Evolutionary conservation across 495 filamentous ascomycete species (phyloP).

Genomic region (Podospora pseudopauciseta): DNA sequence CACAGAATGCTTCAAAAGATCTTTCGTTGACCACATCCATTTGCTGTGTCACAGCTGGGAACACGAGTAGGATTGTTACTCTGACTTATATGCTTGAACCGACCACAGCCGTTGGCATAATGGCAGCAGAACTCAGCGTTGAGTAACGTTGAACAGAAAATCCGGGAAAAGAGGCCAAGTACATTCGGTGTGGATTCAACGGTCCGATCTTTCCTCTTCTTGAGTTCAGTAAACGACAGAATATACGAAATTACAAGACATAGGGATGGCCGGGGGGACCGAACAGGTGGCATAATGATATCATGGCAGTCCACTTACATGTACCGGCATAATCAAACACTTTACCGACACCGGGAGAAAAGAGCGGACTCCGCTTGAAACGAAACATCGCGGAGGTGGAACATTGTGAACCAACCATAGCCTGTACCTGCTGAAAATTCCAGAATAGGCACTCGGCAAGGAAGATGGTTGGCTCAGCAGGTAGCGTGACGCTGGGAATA

Average conservation of each 20-base stretch:
- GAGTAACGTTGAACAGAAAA: background rate
- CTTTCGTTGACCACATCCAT: background rate
- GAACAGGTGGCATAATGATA: background rate
- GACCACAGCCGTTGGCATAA: background rate
- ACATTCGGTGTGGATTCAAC: background rate
- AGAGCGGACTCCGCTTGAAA: background rate
- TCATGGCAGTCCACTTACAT: background rate
- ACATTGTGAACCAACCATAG: constrained; percentile 2
- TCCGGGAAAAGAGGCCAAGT: background rate
- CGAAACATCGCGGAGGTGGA: constrained; percentile 6
- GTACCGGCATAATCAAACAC: background rate
- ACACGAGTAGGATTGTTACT: background rate
- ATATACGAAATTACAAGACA: background rate
- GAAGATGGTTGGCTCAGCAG: background rate
- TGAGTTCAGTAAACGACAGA: background rate
- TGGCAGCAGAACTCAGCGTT: background rate
- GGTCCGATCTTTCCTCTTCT: background rate
- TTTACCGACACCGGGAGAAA: background rate
- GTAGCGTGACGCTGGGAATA: background rate
- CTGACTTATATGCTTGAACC: background rate
- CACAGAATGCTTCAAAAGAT: background rate
- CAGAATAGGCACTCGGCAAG: constrained; percentile 2
- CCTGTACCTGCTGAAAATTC: background rate
- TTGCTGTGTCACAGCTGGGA: background rate
- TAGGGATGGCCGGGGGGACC: background rate